These are phyloP conservation scores for Suillus hirtellus DNA, from an alignment of 768 basidiomycete genomes.

Conservation along the genomic window DNA sequence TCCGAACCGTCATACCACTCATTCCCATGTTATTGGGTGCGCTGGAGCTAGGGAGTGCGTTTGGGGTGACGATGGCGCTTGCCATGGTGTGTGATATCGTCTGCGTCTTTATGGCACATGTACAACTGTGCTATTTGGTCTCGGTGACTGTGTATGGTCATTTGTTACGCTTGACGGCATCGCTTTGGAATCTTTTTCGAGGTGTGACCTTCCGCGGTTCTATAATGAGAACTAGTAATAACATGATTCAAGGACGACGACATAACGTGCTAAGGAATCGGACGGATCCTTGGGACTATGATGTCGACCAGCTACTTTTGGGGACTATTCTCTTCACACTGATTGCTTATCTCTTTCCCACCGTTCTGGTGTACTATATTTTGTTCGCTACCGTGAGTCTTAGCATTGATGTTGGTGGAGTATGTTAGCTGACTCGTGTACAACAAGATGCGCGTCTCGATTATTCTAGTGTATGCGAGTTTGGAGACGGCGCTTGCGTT, in stretches of 20 bases:
- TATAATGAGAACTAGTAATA: conserved; percentile 5
- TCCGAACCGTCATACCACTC: conserved; percentile 30
- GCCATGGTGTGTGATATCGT: conserved; percentile 69
- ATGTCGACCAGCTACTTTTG: conserved; percentile 91
- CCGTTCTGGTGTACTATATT: conserved; percentile 81
- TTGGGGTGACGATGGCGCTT: conserved; percentile 65
- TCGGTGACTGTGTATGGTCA: conserved; percentile 61
- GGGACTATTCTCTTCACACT: conserved; percentile 89
- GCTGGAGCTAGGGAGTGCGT: conserved; percentile 37
- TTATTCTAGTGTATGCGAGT: conserved; percentile 58
- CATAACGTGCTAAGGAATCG: conserved; percentile 84
- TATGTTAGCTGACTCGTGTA: background rate
- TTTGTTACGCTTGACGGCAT: conserved; percentile 57
- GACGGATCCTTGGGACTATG: conserved; percentile 89
- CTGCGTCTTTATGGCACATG: conserved; percentile 65
- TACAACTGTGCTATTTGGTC: conserved; percentile 67
- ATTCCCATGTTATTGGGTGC: conserved; percentile 32
- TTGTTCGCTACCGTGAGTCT: conserved; percentile 66
- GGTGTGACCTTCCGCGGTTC: conserved; percentile 45
- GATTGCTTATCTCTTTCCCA: conserved; percentile 79
- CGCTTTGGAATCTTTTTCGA: conserved; percentile 88
- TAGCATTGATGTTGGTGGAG: background rate
- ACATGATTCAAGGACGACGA: conserved; percentile 67
- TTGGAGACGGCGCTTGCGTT: conserved; percentile 71
- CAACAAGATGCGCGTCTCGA: conserved; percentile 50